phyloP scores from a whole-genome alignment of 2,329 filamentous ascomycete genomes.

The Zymoseptoria crescenta region DNA sequence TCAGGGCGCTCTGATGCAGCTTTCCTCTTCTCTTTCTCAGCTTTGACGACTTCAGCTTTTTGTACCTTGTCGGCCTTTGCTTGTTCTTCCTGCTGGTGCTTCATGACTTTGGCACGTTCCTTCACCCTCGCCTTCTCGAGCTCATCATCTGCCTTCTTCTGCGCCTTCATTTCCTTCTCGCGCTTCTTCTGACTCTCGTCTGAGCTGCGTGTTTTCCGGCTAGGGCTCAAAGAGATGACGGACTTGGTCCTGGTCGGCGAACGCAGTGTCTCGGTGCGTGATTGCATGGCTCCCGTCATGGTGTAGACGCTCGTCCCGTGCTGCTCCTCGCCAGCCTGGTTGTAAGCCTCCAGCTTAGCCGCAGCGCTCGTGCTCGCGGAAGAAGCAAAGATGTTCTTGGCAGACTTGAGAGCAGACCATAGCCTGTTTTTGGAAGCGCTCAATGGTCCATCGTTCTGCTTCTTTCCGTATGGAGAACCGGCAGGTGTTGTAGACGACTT shows the following conservation, averaged over 20 bases:
- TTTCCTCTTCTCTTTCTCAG: constrained; percentile 28
- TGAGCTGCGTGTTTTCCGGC: constrained; percentile 50
- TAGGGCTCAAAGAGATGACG: constrained; percentile 24
- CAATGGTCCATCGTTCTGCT: constrained; percentile 64
- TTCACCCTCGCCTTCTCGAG: constrained; percentile 62
- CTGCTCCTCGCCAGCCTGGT: constrained; percentile 17
- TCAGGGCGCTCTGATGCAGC: constrained; percentile 18
- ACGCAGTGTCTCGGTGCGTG: constrained; percentile 20
- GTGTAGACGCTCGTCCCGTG: constrained; percentile 19
- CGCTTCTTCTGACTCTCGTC: constrained; percentile 55
- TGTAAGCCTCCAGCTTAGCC: constrained; percentile 47
- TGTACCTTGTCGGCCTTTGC: constrained; percentile 32
- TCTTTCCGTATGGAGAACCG: constrained; percentile 46
- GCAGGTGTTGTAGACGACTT: constrained; percentile 47
- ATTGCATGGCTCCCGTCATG: constrained; percentile 29
- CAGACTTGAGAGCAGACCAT: constrained; percentile 82
- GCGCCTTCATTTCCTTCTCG: constrained; percentile 55
- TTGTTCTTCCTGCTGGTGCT: constrained; percentile 45
- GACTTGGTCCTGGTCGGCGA: constrained; percentile 20
- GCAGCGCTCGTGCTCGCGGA: constrained; percentile 54
- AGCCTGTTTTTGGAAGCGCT: constrained; percentile 91
- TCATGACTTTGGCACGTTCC: constrained; percentile 59
- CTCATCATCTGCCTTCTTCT: constrained; percentile 54
- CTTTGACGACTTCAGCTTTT: constrained; percentile 29
- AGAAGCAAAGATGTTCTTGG: constrained; percentile 76